Evolutionary conservation across 495 filamentous ascomycete species (phyloP), one percentile per base, ranked within the genome.

Genomic region (Diplogelasinospora grovesii): DNA sequence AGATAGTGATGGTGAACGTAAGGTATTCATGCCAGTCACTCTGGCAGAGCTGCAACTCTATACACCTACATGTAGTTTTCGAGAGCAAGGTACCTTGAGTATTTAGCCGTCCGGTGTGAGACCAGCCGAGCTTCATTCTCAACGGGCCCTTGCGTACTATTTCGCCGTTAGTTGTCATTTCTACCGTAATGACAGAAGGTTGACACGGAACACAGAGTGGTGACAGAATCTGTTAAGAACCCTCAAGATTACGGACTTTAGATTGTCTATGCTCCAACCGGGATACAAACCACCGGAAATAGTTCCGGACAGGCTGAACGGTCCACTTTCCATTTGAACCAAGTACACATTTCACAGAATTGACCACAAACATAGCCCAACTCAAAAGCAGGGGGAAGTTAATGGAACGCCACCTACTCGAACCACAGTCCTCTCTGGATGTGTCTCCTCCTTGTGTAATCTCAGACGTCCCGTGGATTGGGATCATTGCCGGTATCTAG

Each of bases 201-300:
- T 10, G 19, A 15, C n/a, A 1, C 14, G 20, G 9, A 42, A 42
- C 27, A 22, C 34, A 22, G 16, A 42, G 32, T 42, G 15, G 39
- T 42, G 26, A 42, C 34, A 15, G 27, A 42, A 33, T 42, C 39
- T 10, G 16, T n/a, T 42, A 22, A 21, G 5, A 10, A 32, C 26
- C 23, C 27, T 32, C 16, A 13, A 42, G 16, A 45, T 38, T 16
- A 38, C 20, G n/a, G 35, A 39, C 18, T 22, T 30, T 7, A 27
- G 35, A 32, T 46, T 46, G 9, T 39, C 5, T 43, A 38, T 8
- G 44, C 42, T 46, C 29, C 33, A 48, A 26, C 45, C 39, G 13
- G n/a, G 39, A 48, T 9, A 37, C 36, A 38, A 48, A 52, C 14
- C 32, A 33, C 28, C 48, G 44, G 21, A 47, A 47, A 25, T 46